Base-by-base conservation (phyloP, 177 flowering plant genomes). In the Vitis hybrid region DNA sequence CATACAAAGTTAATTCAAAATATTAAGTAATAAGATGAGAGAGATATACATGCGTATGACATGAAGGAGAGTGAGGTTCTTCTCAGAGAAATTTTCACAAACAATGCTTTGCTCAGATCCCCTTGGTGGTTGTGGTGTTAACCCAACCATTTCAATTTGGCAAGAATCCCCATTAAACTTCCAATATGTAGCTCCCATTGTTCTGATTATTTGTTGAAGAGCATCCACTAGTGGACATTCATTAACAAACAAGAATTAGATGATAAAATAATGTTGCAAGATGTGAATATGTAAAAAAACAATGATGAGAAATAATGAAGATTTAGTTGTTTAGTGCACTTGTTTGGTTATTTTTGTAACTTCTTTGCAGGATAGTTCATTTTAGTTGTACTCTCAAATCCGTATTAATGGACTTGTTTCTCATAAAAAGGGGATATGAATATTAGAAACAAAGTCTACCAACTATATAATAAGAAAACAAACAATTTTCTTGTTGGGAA, bases 181-280 rank as follows among this genome's bases (percentile, higher is more conserved):
- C 88, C 88, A 86, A 54, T 76, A 51, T 18, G 55, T 75, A 32
- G 83, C 72, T 4, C 87, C 87, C 82, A 86, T 51, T n/a, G 79
- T 69, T 3, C 12, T 76, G 6, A 67, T 60, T 1, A 82, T 80
- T 76, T 72, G 69, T 55, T 80, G 64, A 11, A 86, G 78, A 51
- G 75, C 83, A 52, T 78, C 81, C 61, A 84, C 89, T 86, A 52
- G 55, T 61, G 14, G 14, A 60, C 56, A 75, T 58, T 30, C 65
- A 76, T 1, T 45, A 1, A 63, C 17, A 13, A 48, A 57, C 17
- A 74, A 64, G 32, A 17, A 64, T 30, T 30, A 74, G 1, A 13
- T 2, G n/a, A 6, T 18, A 34, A 71, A 51, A 11, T 19, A 51
- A 21, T 11, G 11, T 1, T 57, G 61, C 17, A 15, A 19, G 13